phyloP scores from a whole-genome alignment of 192 early-diverging fungal genomes.

The Glomus cerebriforme region DNA sequence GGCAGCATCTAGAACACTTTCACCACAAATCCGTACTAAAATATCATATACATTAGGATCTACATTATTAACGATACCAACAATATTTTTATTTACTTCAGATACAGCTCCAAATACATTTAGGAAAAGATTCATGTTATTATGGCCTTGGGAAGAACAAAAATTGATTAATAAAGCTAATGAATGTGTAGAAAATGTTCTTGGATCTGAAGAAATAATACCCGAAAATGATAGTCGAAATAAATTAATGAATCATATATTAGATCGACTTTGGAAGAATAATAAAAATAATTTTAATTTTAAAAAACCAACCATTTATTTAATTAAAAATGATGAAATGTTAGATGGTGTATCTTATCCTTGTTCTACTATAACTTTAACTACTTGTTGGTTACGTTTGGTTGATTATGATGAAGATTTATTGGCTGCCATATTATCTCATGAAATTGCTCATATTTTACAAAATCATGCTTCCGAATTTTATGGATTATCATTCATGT shows the following conservation, averaged over 20 bases:
- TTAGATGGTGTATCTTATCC: conserved; percentile 27
- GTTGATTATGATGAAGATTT: conserved; percentile 48
- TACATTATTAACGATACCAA: not conserved
- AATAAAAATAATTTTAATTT: not conserved
- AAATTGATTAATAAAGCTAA: conserved; percentile 6
- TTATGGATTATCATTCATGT: conserved; percentile 52
- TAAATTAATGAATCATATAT: conserved; percentile 4
- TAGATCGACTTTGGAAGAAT: not conserved
- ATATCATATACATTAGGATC: not conserved
- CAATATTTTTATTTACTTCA: not conserved
- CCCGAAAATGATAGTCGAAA: not conserved
- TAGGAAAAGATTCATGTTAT: conserved; percentile 16
- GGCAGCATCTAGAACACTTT: not conserved
- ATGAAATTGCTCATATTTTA: conserved; percentile 60
- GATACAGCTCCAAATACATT: conserved; percentile 18
- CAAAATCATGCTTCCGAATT: conserved; percentile 61
- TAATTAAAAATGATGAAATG: conserved; percentile 21
- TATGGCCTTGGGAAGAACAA: conserved; percentile 27
- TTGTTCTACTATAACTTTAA: conserved; percentile 19
- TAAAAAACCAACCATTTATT: not conserved
- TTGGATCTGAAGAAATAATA: not conserved
- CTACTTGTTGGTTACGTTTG: conserved; percentile 28
- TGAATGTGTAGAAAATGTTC: conserved; percentile 17
- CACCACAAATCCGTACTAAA: not conserved
- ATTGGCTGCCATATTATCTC: conserved; percentile 54